phyloP scores from a whole-genome alignment of 352 stramenopile genomes.

The Globisporangium cystogenes region DNA sequence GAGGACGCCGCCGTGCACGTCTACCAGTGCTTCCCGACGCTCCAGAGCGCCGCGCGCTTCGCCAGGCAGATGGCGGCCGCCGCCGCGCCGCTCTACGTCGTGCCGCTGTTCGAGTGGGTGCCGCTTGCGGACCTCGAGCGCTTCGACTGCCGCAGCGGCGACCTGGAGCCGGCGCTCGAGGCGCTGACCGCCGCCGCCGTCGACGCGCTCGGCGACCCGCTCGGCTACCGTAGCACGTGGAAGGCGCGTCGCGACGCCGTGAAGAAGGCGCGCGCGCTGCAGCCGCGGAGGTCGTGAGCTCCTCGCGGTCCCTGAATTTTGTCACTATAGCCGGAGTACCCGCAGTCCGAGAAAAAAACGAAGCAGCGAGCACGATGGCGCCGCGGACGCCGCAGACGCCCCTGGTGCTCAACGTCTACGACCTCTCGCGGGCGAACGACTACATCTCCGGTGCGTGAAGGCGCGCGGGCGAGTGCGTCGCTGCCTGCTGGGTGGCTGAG shows the following conservation, averaged over 20 bases:
- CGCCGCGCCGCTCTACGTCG: slow-evolving; percentile 40
- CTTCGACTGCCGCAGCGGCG: slow-evolving; percentile 53
- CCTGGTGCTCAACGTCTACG: slow-evolving; percentile 91
- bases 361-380: slow-evolving; percentile 21
- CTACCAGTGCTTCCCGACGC: slow-evolving; percentile 77
- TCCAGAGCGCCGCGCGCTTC: slow-evolving; percentile 72
- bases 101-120: slow-evolving; percentile 83
- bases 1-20: slow-evolving; percentile 64
- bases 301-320: too few relatives aligned
- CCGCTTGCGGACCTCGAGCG: slow-evolving; percentile 57
- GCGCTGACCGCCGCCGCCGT: background rate
- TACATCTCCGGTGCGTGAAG: slow-evolving; percentile 81
- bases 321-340: too few relatives aligned
- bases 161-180: slow-evolving; percentile 66
- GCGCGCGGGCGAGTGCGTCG: too few relatives aligned
- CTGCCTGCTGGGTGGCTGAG: too few relatives aligned
- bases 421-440: slow-evolving; percentile 90
- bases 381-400: slow-evolving; percentile 42
- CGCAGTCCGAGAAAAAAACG: slow-evolving; percentile 10
- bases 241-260: slow-evolving; percentile 63
- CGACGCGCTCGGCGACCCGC: background rate
- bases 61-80: slow-evolving; percentile 47
- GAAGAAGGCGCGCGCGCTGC: slow-evolving; percentile 33
- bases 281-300: background rate
- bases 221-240: slow-evolving; percentile 42